Conservation (phyloP, 1,139 yeast species). For the Lodderomyces orthopsilosis region DNA sequence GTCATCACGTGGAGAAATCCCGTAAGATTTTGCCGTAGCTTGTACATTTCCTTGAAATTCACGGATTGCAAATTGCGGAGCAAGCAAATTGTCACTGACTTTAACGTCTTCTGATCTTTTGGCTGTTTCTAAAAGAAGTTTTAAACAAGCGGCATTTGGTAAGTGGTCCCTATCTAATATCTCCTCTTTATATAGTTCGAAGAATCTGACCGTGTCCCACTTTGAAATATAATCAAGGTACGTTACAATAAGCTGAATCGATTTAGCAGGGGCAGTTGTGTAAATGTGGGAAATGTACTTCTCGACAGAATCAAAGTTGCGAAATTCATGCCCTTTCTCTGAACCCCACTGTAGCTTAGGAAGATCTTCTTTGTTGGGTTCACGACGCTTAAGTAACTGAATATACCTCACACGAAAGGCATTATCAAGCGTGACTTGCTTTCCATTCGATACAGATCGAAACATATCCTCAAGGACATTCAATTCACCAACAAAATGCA, state of each 20-base stretch:
- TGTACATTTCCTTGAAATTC: conserved; percentile 47
- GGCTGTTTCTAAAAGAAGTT: conserved; percentile 45
- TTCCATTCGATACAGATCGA: background rate
- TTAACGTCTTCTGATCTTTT: conserved; percentile 10
- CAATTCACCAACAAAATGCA: conserved; percentile 23
- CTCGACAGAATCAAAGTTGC: conserved; percentile 12
- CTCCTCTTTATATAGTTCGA: conserved; percentile 30
- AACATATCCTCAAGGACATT: conserved; percentile 10
- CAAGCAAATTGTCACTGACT: conserved; percentile 49
- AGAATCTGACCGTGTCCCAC: conserved; percentile 34
- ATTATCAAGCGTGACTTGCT: background rate
- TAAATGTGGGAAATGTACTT: conserved; percentile 28
- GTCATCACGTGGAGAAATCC: conserved; percentile 42
- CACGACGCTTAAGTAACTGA: conserved; percentile 14
- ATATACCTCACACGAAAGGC: conserved; percentile 22
- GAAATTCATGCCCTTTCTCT: background rate
- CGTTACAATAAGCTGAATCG: conserved; percentile 29
- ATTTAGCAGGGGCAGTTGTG: conserved; percentile 19
- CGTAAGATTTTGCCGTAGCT: conserved; percentile 20
- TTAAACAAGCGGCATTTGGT: conserved; percentile 39
- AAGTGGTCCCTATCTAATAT: conserved; percentile 15
- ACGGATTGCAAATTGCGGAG: conserved; percentile 59
- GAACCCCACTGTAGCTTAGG: conserved; percentile 19
- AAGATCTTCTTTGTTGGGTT: conserved; percentile 6
- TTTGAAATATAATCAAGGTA: conserved; percentile 48